These are phyloP conservation scores for Annulohypoxylon nitens DNA, from an alignment of 495 filamentous ascomycete genomes.

Conservation along the genomic window DNA sequence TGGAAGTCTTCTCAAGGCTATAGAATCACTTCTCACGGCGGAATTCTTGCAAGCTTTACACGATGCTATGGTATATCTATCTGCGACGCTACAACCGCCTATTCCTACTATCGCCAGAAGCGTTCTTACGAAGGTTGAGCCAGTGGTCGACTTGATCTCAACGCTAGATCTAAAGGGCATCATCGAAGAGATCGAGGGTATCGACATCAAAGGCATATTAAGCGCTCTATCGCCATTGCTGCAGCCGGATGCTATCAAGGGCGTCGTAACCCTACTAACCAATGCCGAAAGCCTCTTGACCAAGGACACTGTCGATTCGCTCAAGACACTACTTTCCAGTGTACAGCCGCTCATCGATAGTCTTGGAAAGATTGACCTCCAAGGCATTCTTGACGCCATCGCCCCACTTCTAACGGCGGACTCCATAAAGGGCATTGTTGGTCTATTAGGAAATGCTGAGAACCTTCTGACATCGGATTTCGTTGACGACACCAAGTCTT, in stretches of 20 bases:
- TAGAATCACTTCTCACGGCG: constrained; percentile 47
- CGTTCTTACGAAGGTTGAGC: constrained; percentile 49
- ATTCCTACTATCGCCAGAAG: constrained; percentile 46
- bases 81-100: constrained; percentile 50
- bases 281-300: constrained; percentile 61
- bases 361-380: constrained; percentile 46
- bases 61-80: constrained; percentile 53
- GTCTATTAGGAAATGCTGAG: constrained; percentile 58
- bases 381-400: constrained; percentile 44
- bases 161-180: constrained; percentile 52
- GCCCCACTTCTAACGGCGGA: constrained; percentile 53
- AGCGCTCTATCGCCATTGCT: constrained; percentile 54
- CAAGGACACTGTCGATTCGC: constrained; percentile 58
- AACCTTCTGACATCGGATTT: constrained; percentile 58
- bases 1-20: constrained; percentile 42
- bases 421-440: constrained; percentile 56
- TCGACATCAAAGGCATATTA: constrained; percentile 61
- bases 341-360: constrained; percentile 49
- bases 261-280: constrained; percentile 57
- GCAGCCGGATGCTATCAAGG: constrained; percentile 54
- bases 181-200: constrained; percentile 48
- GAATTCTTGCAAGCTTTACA: constrained; percentile 52
- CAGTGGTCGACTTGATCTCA: constrained; percentile 48
- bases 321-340: constrained; percentile 50
- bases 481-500: constrained; percentile 57